Percentiles rank a stretch among this genome's conserved stretches.
These are phyloP conservation scores for Oldenlandia corymbosa DNA, from an alignment of 257 asterid species.

Conservation along the genomic window DNA sequence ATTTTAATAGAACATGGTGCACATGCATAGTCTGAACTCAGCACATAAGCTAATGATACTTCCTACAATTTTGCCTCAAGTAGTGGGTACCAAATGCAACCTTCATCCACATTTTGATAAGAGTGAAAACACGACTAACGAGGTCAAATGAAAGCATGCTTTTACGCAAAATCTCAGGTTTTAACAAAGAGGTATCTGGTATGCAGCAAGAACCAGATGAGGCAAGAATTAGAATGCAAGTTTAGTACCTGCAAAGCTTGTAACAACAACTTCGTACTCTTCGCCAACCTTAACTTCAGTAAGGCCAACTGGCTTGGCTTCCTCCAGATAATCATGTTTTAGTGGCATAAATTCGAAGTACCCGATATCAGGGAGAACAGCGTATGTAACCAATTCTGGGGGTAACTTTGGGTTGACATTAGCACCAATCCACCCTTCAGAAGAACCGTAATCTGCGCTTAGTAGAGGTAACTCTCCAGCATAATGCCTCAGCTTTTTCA, in stretches of 20 bases:
- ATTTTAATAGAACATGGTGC: background rate
- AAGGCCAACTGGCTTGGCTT: slow-evolving; percentile 47
- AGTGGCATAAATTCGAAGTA: slow-evolving; percentile 78
- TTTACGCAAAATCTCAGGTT: background rate
- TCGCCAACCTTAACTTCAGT: slow-evolving; percentile 67
- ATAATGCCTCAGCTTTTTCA: slow-evolving; percentile 75
- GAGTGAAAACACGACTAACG: background rate
- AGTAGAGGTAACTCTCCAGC: slow-evolving; percentile 69
- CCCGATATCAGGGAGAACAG: slow-evolving; percentile 79
- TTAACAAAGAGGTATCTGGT: background rate
- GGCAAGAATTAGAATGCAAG: background rate
- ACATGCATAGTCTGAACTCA: slow-evolving; percentile 10
- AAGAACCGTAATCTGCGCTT: slow-evolving; percentile 90
- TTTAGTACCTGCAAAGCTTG: slow-evolving; percentile 68
- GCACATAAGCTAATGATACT: background rate
- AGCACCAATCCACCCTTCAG: slow-evolving; percentile 94
- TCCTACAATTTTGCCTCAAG: slow-evolving; percentile 6
- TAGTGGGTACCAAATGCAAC: slow-evolving; percentile 1
- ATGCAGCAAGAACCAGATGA: background rate
- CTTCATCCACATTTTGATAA: background rate
- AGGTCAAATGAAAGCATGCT: background rate
- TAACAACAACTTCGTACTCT: slow-evolving; percentile 74
- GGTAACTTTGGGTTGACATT: slow-evolving; percentile 68
- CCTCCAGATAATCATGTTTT: slow-evolving; percentile 18
- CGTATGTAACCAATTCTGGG: slow-evolving; percentile 67